Conservation (phyloP, 345 rosid genomes). For the Clausena lansium region DNA sequence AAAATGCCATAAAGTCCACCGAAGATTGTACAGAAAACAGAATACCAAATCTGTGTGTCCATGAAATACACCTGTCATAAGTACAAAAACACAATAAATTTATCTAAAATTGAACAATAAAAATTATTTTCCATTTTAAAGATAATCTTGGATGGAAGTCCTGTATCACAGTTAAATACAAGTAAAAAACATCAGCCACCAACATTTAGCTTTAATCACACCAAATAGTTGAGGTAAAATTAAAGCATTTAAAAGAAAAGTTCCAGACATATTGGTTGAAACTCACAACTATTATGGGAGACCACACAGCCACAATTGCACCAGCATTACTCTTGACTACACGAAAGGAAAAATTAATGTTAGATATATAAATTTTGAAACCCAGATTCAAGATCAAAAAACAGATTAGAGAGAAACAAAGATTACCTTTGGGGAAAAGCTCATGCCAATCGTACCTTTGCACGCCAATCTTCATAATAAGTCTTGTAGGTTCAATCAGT, state of each 20-base stretch:
- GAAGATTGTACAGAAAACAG: conserved; percentile 81
- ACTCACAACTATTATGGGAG: conserved; percentile 93
- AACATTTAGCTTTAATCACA: not conserved
- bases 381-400: conserved; percentile 7
- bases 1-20: conserved; percentile 96
- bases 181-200: not conserved
- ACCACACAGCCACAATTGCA: conserved; percentile 91
- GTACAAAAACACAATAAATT: conserved; percentile 13
- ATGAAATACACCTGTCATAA: conserved; percentile 79
- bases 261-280: conserved; percentile 1
- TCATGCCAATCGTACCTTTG: conserved; percentile 82
- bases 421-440: conserved; percentile 74
- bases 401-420: not conserved
- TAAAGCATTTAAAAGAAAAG: not conserved
- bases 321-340: conserved; percentile 86
- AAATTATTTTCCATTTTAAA: conserved; percentile 10
- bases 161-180: conserved; percentile 1
- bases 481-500: conserved; percentile 76
- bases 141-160: not conserved
- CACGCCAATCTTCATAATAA: conserved; percentile 70
- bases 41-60: conserved; percentile 99
- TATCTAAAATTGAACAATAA: not conserved
- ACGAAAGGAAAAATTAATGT: conserved; percentile 19
- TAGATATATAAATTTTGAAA: conserved; percentile 15
- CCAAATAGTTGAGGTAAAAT: not conserved